Evolutionary conservation across 441 rosid species (phyloP).

Genomic region (Pelargonium citronellum): DNA sequence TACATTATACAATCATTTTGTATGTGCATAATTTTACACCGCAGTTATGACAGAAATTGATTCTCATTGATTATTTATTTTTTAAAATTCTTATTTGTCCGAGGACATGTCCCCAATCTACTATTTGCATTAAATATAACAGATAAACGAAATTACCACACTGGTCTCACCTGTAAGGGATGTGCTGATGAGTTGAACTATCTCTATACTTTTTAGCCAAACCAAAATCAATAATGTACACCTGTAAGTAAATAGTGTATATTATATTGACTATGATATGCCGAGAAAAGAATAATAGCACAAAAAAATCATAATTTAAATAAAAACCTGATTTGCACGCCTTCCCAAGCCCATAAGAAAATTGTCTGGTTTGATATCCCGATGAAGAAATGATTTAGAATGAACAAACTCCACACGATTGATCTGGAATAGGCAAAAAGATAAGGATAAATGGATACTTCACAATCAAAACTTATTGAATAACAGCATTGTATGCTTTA

Average conservation of each 20-base stretch:
- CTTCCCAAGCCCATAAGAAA: neutral
- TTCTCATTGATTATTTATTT: too few relatives aligned
- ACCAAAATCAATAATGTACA: neutral
- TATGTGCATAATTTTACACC: neutral
- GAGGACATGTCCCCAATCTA: neutral
- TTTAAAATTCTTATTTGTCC: neutral
- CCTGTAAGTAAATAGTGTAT: neutral
- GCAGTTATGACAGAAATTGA: neutral
- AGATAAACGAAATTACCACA: too few relatives aligned
- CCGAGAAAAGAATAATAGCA: neutral
- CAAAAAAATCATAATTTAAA: neutral
- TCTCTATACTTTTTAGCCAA: neutral
- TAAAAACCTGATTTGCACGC: neutral
- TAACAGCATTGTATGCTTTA: neutral
- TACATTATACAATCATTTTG: neutral
- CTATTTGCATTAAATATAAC: neutral
- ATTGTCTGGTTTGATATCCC: neutral
- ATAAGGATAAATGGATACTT: neutral
- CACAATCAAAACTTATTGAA: neutral
- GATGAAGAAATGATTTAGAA: neutral
- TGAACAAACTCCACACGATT: neutral
- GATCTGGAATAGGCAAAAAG: neutral
- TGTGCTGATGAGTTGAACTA: neutral
- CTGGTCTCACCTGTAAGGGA: neutral
- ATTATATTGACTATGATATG: neutral